Base-by-base conservation (phyloP, 768 basidiomycete species). In the Multifurca ochricompacta region DNA sequence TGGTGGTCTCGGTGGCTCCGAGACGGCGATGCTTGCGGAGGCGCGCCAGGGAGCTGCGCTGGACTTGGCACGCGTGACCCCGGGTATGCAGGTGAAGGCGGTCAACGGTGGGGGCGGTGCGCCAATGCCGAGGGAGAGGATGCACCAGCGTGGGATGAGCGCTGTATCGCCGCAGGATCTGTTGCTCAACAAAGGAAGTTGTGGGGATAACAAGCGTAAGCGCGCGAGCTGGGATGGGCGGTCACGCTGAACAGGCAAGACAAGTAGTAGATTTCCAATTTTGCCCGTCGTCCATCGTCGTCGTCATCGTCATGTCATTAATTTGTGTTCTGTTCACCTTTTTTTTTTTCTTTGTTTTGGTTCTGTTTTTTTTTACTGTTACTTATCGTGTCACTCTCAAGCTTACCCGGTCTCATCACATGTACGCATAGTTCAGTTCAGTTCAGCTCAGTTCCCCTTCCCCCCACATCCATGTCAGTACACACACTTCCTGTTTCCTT, bases 181-280 rank as follows among this genome's bases (percentile, higher is more conserved):
- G 48, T 66, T 78, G 49, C 49, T 79, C 57, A 73, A 72, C 65
- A 74, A 71, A 61, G 70, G 45, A 7, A 9, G 49, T 19, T 44
- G 67, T 8, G 74, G 55, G 52, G 78, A 80, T 49, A 76, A 79
- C 59, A 80, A 80, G 65, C 70, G 78, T 55, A 80, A 80, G 69
- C 70, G 78, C 56, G 75, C 76, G 34, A 80, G 79, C 58, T 80
- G 78, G 78, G 78, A 80, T 57, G 79, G 78, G 13, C 67, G 68
- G 11, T 62, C 63, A 44, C 66, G 65, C 27, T 67, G 56, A 63
- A 50, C 43, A 1, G 32, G 23, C 18, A 6, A 4, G n/a, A 18
- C 23, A 46, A 18, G 7, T 48, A 19, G 47, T 40, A 40, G 37
- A 32, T 18, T 41, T 19, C 36, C 3, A n/a, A 48, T 16, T 47